Conservation (phyloP, 108 stramenopile genomes). For the Fragilaria crotonensis region DNA sequence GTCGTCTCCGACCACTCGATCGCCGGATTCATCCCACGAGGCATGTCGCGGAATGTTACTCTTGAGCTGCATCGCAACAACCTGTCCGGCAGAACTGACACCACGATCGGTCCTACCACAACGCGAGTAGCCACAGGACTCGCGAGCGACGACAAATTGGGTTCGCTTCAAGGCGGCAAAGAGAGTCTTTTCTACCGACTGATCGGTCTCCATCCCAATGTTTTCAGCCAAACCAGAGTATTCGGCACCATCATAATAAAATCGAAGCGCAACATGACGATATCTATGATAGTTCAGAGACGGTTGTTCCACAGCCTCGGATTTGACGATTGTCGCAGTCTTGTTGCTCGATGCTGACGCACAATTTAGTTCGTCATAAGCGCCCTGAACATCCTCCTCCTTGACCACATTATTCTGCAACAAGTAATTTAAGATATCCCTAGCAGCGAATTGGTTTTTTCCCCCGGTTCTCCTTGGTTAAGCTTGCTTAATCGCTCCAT, state of each 20-base stretch:
- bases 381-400: constrained; percentile 10
- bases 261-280: constrained; percentile 82
- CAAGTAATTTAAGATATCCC: constrained; percentile 22
- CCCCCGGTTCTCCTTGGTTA: too few species aligned
- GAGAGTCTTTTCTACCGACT: constrained; percentile 79
- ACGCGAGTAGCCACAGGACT: constrained; percentile 71
- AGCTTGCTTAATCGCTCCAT: too few species aligned
- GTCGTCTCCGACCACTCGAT: constrained; percentile 24
- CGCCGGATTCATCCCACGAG: constrained; percentile 22
- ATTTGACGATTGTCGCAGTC: neutral
- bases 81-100: constrained; percentile 93
- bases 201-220: constrained; percentile 47
- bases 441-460: constrained; percentile 3
- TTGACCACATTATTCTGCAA: constrained; percentile 8
- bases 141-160: constrained; percentile 49
- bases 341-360: neutral
- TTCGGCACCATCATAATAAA: constrained; percentile 84
- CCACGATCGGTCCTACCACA: constrained; percentile 97
- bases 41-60: constrained; percentile 60
- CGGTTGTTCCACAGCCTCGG: neutral
- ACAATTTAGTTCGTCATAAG: neutral
- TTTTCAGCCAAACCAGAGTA: constrained; percentile 85
- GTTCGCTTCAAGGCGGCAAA: constrained; percentile 79
- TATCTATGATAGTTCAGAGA: constrained; percentile 18
- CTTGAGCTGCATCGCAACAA: constrained; percentile 77